Percentiles rank a stretch among this genome's conserved stretches.
Conservation (phyloP, 306 rosid species). For the Vicia villosa region DNA sequence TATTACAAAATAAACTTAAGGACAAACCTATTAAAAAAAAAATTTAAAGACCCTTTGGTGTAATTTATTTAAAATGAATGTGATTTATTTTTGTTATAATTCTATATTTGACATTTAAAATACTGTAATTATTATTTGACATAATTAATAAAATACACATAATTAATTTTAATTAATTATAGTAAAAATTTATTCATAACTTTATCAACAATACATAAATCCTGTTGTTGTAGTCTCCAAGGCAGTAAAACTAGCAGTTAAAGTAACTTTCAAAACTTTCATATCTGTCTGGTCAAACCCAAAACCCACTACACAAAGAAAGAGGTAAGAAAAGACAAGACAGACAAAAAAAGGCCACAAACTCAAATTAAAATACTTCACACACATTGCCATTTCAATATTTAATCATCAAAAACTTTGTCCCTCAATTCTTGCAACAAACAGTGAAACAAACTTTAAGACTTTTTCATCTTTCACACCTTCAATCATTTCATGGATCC, state of each 20-base stretch:
- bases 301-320: constrained; percentile 42
- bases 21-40: too few species aligned
- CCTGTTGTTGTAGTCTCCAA: constrained; percentile 5
- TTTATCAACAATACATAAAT: background rate
- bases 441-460: constrained; percentile 83
- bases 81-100: too few species aligned
- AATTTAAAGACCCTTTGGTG: too few species aligned
- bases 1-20: too few species aligned
- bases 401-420: constrained; percentile 27
- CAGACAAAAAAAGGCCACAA: background rate
- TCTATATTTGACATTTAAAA: too few species aligned
- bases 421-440: constrained; percentile 66
- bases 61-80: too few species aligned
- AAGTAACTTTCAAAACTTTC: constrained; percentile 52
- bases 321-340: constrained; percentile 45
- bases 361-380: background rate
- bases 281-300: constrained; percentile 50
- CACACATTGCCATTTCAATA: constrained; percentile 56
- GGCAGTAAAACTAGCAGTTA: constrained; percentile 56
- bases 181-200: too few species aligned
- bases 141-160: too few species aligned
- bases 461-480: constrained; percentile 64
- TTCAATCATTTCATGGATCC: constrained; percentile 97
- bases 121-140: too few species aligned
- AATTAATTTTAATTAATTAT: too few species aligned